Evolutionary conservation across 1,284 basidiomycete species (phyloP), one percentile per base, ranked within the genome.

Genomic region (Marasmius tenuissimus): DNA sequence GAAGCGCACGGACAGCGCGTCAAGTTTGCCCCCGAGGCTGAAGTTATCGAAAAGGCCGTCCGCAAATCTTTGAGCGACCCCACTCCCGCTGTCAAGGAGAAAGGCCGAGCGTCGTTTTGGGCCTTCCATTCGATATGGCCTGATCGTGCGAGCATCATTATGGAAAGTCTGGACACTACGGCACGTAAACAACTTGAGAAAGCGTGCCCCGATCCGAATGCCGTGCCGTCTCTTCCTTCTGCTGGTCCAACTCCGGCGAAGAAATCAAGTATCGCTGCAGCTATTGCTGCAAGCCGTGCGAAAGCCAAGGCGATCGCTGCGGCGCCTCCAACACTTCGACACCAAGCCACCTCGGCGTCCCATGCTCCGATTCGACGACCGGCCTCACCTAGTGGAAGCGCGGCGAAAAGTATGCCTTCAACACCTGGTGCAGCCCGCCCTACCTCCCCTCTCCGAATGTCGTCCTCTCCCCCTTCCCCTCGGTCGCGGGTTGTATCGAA

Each of bases 161-260:
- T 96, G 59, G 85, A 87, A 40, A 71, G 79, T 2, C 77, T 98
- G 59, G 96, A 98, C 70, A 67, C 81, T 0, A 75, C 78, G 1
- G 88, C 87, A 2, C 83, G 85, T 66, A 97, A 94, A 76, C 91
- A 95, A 72, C 77, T 99, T 20, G 94, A 97, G 70, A 96, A 91
- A 73, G 87, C 81, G 0, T 91, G 91, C 68, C 91, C 93, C 0
- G 78, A 85, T 67, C 81, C 85, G 7, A 75, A 78, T 34, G 72
- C 71, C 8, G 71, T 81, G 4, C 72, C 73, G 2, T 72, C 67
- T 49, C 65, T 84, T 47, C 70, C 78, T 12, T 72, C 81, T 12
- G 75, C 80, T 2, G 83, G 85, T 12, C 82, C 86, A 11, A 82
- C 82, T 52, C 71, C 75, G 47, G 69, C 75, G 22, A 93, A 92